phyloP scores from a whole-genome alignment of 176 grass and related monocot species.

The Secale cereale region DNA sequence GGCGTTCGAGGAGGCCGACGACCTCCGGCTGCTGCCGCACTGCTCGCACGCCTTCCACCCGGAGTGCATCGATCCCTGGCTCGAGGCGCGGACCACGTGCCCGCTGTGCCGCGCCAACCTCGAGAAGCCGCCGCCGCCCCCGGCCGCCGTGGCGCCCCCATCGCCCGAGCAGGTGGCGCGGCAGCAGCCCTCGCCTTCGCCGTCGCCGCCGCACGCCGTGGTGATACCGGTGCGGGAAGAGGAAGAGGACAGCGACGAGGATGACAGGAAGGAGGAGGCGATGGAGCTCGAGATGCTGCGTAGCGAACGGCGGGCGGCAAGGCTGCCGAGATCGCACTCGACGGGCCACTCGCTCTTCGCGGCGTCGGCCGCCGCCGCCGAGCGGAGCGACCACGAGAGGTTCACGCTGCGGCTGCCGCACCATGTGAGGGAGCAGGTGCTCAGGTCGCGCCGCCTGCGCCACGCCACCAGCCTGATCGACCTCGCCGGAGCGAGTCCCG shows the following conservation, averaged over 20 bases:
- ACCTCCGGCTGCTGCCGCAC: constrained; percentile 74
- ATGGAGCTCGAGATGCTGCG: constrained; percentile 66
- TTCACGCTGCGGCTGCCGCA: constrained; percentile 80
- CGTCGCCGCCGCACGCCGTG: constrained; percentile 22
- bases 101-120: constrained; percentile 68
- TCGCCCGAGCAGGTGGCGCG: constrained; percentile 9
- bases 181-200: constrained; percentile 2
- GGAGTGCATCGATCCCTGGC: constrained; percentile 93
- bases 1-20: constrained; percentile 80
- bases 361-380: constrained; percentile 5
- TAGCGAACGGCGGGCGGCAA: constrained; percentile 33
- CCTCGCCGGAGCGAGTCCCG: constrained; percentile 34
- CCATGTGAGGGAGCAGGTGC: constrained; percentile 55
- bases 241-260: constrained; percentile 33
- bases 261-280: constrained; percentile 51
- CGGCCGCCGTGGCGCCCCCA: neutral
- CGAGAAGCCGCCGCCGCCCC: constrained; percentile 14
- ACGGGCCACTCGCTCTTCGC: constrained; percentile 30
- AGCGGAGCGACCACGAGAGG: constrained; percentile 43
- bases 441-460: constrained; percentile 53
- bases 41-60: constrained; percentile 93
- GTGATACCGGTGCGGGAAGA: constrained; percentile 11
- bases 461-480: constrained; percentile 67
- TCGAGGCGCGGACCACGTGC: constrained; percentile 66
- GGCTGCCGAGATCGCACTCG: constrained; percentile 65